Evolutionary conservation across 2,329 filamentous ascomycete genomes (phyloP).

Genomic region (Didymella exigua): DNA sequence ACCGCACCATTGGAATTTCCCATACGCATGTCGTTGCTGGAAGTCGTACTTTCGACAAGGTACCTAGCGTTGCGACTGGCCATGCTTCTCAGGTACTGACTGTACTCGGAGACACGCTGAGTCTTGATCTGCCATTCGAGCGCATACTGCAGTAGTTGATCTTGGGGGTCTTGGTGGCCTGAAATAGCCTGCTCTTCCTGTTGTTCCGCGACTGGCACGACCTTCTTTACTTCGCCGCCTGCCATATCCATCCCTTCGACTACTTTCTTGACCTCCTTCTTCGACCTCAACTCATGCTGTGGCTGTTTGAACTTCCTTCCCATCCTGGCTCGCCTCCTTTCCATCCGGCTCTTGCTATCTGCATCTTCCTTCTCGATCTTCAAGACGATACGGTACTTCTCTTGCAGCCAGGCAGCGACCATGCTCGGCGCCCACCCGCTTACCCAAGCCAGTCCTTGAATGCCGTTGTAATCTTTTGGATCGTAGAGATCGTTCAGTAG

Average conservation of each 20-base stretch:
- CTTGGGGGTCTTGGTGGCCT: neutral
- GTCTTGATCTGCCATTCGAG: constrained; percentile 28
- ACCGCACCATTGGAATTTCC: neutral
- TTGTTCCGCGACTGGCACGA: neutral
- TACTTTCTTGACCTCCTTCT: constrained; percentile 7
- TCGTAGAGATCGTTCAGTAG: constrained; percentile 28
- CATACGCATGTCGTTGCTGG: neutral
- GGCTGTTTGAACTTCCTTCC: constrained; percentile 6
- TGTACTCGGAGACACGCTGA: constrained; percentile 30
- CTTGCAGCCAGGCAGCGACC: constrained; percentile 32
- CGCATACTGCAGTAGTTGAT: constrained; percentile 5
- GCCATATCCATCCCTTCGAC: constrained; percentile 2
- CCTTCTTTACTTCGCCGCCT: neutral
- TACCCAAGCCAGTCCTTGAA: constrained; percentile 32
- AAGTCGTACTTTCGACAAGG: constrained; percentile 7
- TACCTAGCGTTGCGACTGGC: constrained; percentile 20
- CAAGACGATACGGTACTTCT: constrained; percentile 37
- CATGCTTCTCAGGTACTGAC: constrained; percentile 23
- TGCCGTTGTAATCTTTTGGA: constrained; percentile 7
- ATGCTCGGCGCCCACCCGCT: constrained; percentile 32
- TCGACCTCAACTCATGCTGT: neutral
- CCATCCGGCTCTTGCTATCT: constrained; percentile 6
- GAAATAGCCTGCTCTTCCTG: neutral
- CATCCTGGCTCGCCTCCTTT: constrained; percentile 13
- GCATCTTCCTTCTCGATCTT: constrained; percentile 26